A percentile compares a stretch with the other conserved stretches of the same genome.
These are phyloP conservation scores for Fusarium luffae DNA, from an alignment of 2,329 filamentous ascomycete species.

Conservation along the genomic window DNA sequence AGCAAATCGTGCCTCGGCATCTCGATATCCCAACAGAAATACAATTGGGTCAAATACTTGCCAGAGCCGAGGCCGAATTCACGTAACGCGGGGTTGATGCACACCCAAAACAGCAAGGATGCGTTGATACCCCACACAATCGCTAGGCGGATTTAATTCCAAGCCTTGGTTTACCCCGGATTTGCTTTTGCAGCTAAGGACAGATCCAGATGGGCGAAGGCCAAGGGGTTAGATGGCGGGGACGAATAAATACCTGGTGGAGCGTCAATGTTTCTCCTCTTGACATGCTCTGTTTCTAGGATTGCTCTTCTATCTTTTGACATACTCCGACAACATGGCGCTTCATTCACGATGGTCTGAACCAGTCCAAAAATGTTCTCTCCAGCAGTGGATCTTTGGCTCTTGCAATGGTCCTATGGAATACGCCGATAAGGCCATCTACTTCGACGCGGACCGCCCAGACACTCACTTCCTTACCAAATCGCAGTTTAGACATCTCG, in stretches of 20 bases:
- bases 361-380: conserved; percentile 59
- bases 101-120: conserved; percentile 28
- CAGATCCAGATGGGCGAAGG: background rate
- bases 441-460: conserved; percentile 74
- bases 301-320: background rate
- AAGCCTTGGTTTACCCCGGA: conserved; percentile 18
- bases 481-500: conserved; percentile 72
- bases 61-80: conserved; percentile 15
- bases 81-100: conserved; percentile 25
- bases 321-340: conserved; percentile 50
- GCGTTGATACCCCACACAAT: conserved; percentile 19
- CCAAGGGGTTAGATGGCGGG: background rate
- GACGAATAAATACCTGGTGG: conserved; percentile 10
- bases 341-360: conserved; percentile 59
- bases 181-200: background rate
- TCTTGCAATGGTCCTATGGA: conserved; percentile 55
- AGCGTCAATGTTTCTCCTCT: background rate
- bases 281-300: background rate
- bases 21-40: background rate
- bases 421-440: conserved; percentile 53
- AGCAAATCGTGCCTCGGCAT: conserved; percentile 27
- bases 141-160: background rate
- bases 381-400: conserved; percentile 67
- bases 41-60: background rate
- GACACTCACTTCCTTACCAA: conserved; percentile 74